A percentile compares a stretch with the other conserved stretches of the same genome.
Evolutionary conservation across 306 rosid species (phyloP).

Genomic region (Vachellia pachyceras): DNA sequence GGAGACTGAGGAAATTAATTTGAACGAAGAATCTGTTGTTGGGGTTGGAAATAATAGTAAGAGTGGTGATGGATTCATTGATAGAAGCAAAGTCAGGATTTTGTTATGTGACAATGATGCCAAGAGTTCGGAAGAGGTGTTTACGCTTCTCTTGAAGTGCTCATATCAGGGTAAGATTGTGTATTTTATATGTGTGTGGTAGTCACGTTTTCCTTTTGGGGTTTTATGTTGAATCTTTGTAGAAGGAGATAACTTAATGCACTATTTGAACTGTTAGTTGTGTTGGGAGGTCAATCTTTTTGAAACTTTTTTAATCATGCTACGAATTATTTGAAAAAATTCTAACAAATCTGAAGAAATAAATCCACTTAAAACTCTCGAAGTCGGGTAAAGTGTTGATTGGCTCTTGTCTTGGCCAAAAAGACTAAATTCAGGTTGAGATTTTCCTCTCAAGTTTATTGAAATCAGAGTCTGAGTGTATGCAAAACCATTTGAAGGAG

Average conservation of each 20-base stretch:
- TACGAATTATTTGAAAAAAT: neutral
- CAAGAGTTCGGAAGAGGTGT: constrained; percentile 78
- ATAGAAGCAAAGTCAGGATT: constrained; percentile 92
- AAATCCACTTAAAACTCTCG: neutral
- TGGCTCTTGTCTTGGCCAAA: neutral
- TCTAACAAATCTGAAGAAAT: neutral
- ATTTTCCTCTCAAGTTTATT: neutral
- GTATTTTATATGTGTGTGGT: neutral
- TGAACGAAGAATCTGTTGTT: constrained; percentile 58
- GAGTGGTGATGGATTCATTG: constrained; percentile 77
- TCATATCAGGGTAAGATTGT: constrained; percentile 83
- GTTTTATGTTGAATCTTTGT: neutral
- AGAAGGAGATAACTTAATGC: neutral
- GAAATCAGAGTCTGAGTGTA: neutral
- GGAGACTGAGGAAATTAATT: constrained; percentile 63
- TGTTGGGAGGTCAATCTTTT: neutral
- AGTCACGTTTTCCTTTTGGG: neutral
- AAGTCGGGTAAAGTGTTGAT: neutral
- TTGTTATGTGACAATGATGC: constrained; percentile 88
- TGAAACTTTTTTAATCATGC: neutral
- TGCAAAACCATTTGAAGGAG: neutral
- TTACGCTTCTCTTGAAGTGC: constrained; percentile 80
- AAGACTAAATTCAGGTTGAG: neutral
- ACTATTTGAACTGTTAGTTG: neutral
- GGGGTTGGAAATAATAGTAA: constrained; percentile 45